Evolutionary conservation across 352 stramenopile genomes (phyloP).

Genomic region (Globisporangium ultimum): DNA sequence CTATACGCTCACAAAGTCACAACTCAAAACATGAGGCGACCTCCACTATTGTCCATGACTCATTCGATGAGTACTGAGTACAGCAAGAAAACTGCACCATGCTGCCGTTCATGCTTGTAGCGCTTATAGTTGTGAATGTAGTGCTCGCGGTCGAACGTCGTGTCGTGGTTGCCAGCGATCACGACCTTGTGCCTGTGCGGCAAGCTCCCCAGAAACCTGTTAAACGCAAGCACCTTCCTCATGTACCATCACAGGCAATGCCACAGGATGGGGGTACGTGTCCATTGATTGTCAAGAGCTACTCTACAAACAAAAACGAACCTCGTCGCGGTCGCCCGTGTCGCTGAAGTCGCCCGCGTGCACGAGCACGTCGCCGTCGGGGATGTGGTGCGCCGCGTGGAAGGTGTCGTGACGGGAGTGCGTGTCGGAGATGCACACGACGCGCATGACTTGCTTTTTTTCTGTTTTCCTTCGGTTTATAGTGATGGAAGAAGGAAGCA

Average conservation of each 20-base stretch:
- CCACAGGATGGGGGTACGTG: too few relatives aligned
- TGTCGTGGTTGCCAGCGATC: constrained; percentile 82
- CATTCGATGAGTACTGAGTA: too few relatives aligned
- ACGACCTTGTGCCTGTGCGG: constrained; percentile 79
- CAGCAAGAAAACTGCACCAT: constrained; percentile 34
- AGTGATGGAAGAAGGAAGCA: too few relatives aligned
- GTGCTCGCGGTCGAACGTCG: constrained; percentile 67
- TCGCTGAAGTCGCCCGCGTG: constrained; percentile 90
- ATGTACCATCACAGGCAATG: neutral
- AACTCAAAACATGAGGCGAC: neutral
- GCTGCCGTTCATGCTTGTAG: constrained; percentile 63
- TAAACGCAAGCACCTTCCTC: constrained; percentile 46
- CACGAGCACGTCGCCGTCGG: constrained; percentile 80
- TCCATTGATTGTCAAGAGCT: too few relatives aligned
- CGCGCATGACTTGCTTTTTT: constrained; percentile 28
- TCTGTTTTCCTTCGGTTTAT: too few relatives aligned
- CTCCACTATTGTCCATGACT: too few relatives aligned
- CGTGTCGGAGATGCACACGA: constrained; percentile 78
- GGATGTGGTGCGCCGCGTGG: constrained; percentile 28
- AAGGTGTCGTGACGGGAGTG: constrained; percentile 70
- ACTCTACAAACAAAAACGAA: constrained; percentile 1
- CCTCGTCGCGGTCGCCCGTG: constrained; percentile 58
- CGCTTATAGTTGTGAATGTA: constrained; percentile 67
- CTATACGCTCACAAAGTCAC: constrained; percentile 10
- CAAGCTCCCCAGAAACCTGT: constrained; percentile 54